Evolutionary conservation across 768 basidiomycete species (phyloP), one percentile per base, ranked within the genome.

Genomic region (Pleurotus tuoliensis): DNA sequence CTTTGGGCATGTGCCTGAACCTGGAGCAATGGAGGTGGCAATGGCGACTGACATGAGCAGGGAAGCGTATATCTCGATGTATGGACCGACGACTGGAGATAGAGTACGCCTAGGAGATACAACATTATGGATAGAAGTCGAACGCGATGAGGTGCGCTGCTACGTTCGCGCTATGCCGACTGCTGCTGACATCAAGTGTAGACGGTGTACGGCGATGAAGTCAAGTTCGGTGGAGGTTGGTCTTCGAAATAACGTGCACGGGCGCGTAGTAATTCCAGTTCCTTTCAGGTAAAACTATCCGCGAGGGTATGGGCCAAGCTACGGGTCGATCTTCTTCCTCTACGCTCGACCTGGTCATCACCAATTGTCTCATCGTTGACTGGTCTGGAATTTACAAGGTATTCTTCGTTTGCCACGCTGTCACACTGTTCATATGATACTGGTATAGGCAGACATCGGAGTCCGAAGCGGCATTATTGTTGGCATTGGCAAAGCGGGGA

Each of bases 351-450:
- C 81, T 97, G 20, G 87, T 98, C 56, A 94, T 99, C 67, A 98
- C 94, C 41, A 98, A 97, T 66, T 94, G 92, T 2, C 77, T 99
- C 50, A 88, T 99, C 60, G 72, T 99, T 39, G 95, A 99, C 68
- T 98, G 92, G 91, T 84, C 83, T 27, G 94, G 94, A 2, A 97
- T 98, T 58, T 92, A 89, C 83, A 98, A 98, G 81, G 92, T 88
- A 63, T 11, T 41, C 16, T 25, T 11, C 22, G 24, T 50, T 30
- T 38, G 22, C 27, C 41, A 15, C 38, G 56, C 6, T 41, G 24
- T 16, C 5, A n/a, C 59, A 15, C 30, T 9, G 8, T 34, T 34
- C 8, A 34, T 20, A 13, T 25, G 12, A 6, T 41, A 18, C 47
- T 40, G 43, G 47, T 60, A 2, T 65, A 97, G 92, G 96, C 96